Base-by-base conservation (phyloP, 208 protist genomes). In the Wallacemonas rigidus region DNA sequence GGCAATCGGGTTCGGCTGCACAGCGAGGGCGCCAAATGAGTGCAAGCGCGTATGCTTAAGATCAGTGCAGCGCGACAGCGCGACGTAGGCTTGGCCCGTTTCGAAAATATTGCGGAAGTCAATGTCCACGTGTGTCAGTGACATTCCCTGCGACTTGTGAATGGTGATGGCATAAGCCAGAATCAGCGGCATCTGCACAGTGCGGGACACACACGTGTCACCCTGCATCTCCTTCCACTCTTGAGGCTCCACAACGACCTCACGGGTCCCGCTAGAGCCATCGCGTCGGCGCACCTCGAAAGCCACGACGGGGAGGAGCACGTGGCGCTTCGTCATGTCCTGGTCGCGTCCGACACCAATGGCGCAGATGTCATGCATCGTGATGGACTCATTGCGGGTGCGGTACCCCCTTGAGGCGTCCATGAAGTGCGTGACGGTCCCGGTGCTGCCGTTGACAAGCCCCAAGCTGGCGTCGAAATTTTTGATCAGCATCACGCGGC, bases 131-230 rank as follows among this genome's bases (percentile, higher is more conserved):
- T 86, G 71, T 15, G 77, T 79, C 40, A 98, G 82, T 26, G 90
- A 91, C 93, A 99, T 96, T 41, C 98, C 98, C 75, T 99, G 98
- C 43, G 87, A 90, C 71, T 99, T 99, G 83, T 99, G 98, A 57
- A 99, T 97, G 7, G 97, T 98, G 62, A 98, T 90, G 40, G 96
- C 96, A 84, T 97, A 99, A 48, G 97, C 97, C 6, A 98, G 85
- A n/a, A 88, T 89, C 2, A 99, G 85, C 44, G 98, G 98, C 12
- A 99, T 87, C 76, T 96, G 92, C 35, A 85, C 79, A 35, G 71
- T 81, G 72, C 75, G 78, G 7, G 83, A 80, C 12, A 90, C 48
- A 51, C 81, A 74, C 26, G 54, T 17, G 15, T 86, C 80, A 39
- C 89, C 91, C 39, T 83, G 76, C 74, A 71, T 77, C 71, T 90